These are phyloP conservation scores for Vigna unguiculata DNA, from an alignment of 306 rosid genomes.

Conservation along the genomic window DNA sequence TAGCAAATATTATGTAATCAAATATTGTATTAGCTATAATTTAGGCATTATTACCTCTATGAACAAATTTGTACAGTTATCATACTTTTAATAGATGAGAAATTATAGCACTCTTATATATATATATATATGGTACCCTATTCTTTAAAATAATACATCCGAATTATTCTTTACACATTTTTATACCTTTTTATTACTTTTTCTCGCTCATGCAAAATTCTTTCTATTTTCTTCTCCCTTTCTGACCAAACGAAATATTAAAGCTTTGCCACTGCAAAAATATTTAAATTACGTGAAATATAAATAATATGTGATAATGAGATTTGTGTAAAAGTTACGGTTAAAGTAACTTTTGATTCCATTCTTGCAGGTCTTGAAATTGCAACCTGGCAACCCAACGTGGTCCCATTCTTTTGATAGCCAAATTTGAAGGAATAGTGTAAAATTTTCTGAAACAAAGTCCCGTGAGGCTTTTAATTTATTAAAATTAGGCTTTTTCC, in stretches of 20 bases:
- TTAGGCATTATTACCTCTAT: too few species aligned
- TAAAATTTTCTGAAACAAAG: too few species aligned
- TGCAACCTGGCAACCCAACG: background rate
- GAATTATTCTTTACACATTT: too few species aligned
- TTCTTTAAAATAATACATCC: too few species aligned
- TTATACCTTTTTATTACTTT: background rate
- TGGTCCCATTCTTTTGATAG: constrained; percentile 8
- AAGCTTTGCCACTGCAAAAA: background rate
- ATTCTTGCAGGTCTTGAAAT: background rate
- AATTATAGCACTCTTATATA: too few species aligned
- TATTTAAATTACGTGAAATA: background rate
- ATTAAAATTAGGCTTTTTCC: background rate
- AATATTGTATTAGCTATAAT: too few species aligned
- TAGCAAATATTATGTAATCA: too few species aligned
- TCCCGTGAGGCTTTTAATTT: background rate
- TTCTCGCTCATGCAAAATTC: background rate
- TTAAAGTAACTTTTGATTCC: constrained; percentile 22
- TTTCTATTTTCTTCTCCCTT: background rate
- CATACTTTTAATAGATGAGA: too few species aligned
- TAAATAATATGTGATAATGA: background rate
- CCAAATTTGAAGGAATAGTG: background rate
- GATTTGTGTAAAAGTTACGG: background rate
- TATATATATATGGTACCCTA: too few species aligned
- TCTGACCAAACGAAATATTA: background rate
- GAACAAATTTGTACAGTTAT: too few species aligned